Conservation (phyloP, 1,284 basidiomycete species). For the Sporisorium exsertum region DNA sequence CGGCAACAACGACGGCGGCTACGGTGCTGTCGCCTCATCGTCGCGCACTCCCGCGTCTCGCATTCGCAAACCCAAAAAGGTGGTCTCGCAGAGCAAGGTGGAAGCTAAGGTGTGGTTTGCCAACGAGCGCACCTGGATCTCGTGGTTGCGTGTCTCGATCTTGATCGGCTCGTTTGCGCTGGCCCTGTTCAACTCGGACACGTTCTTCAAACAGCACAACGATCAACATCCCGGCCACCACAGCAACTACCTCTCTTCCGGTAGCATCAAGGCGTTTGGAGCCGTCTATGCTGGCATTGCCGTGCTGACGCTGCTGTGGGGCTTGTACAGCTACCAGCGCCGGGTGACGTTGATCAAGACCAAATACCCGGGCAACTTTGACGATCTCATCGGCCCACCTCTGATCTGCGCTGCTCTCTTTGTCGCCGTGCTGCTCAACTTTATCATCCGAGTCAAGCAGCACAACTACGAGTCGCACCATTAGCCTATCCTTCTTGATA, state of each 20-base stretch:
- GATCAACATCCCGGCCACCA: conserved; percentile 30
- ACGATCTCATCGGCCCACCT: conserved; percentile 67
- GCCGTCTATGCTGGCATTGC: conserved; percentile 83
- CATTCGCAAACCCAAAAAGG: conserved; percentile 72
- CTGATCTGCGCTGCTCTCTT: conserved; percentile 65
- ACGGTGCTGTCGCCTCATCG: conserved; percentile 36
- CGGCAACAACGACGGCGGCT: conserved; percentile 18
- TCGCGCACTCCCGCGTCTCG: conserved; percentile 21
- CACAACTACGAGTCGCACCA: conserved; percentile 42
- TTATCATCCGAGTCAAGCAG: conserved; percentile 61
- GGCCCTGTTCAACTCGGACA: conserved; percentile 86
- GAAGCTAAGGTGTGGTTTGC: conserved; percentile 69
- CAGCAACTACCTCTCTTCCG: conserved; percentile 37
- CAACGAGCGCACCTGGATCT: conserved; percentile 78
- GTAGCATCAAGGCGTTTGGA: conserved; percentile 81
- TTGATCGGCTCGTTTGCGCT: conserved; percentile 86
- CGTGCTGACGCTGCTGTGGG: conserved; percentile 75
- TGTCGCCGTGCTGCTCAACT: conserved; percentile 66
- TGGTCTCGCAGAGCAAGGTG: conserved; percentile 63
- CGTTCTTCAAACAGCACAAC: conserved; percentile 62
- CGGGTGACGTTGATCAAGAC: conserved; percentile 90
- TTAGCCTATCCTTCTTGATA: neutral
- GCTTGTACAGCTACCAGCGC: conserved; percentile 86
- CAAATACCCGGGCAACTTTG: conserved; percentile 88
- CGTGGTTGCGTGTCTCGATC: conserved; percentile 88